Conservation (phyloP, 2,329 filamentous ascomycete species). For the Botrytis deweyae region DNA sequence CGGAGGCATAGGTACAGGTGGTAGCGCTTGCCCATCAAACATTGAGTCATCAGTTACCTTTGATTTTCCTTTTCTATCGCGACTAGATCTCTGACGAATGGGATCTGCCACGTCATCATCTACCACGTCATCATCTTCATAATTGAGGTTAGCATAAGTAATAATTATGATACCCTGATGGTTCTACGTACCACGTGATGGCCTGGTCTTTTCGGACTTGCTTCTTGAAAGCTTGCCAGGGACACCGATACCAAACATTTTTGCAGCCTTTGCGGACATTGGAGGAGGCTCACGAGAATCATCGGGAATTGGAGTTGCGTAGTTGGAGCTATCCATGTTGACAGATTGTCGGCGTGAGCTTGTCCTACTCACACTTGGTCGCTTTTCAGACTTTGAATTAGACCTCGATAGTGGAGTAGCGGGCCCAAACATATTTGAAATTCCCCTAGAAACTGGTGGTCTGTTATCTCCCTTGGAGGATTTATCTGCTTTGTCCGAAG, state of each 20-base stretch:
- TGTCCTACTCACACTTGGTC: conserved; percentile 54
- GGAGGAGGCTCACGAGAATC: conserved; percentile 51
- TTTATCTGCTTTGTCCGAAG: conserved; percentile 56
- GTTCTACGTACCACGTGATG: conserved; percentile 42
- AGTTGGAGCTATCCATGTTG: conserved; percentile 57
- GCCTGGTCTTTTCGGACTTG: conserved; percentile 50
- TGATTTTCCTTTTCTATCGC: conserved; percentile 43
- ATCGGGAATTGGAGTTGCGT: conserved; percentile 73
- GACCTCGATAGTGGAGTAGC: conserved; percentile 67
- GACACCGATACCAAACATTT: conserved; percentile 62
- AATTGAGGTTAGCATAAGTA: conserved; percentile 27
- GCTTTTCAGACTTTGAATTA: conserved; percentile 66
- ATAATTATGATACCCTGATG: conserved; percentile 7
- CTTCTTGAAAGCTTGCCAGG: conserved; percentile 49
- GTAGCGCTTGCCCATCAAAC: conserved; percentile 30
- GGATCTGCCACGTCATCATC: conserved; percentile 50
- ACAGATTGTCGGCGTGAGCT: conserved; percentile 67
- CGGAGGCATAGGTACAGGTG: conserved; percentile 39
- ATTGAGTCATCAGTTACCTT: conserved; percentile 43
- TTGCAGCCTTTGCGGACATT: conserved; percentile 74
- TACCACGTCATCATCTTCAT: conserved; percentile 52
- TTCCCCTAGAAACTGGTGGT: conserved; percentile 46
- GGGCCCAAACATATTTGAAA: conserved; percentile 65
- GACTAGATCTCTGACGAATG: conserved; percentile 48
- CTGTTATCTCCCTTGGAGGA: conserved; percentile 41